Evolutionary conservation across 352 stramenopile species (phyloP).

Genomic region (Pythium dissotocum): DNA sequence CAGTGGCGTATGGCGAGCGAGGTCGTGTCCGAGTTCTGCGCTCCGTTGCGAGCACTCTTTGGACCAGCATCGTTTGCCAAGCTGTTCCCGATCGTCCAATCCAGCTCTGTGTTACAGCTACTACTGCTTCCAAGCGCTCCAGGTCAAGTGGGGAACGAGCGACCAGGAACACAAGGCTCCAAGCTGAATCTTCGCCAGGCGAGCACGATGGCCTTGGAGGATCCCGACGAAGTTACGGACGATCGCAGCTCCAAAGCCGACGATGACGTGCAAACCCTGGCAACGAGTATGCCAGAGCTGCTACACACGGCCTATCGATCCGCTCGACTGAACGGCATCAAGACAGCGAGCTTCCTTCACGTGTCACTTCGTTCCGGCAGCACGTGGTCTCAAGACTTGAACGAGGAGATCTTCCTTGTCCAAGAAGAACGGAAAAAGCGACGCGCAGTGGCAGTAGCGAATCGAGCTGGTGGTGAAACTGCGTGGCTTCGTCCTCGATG

Average conservation of each 20-base stretch:
- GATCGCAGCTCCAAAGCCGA: not conserved
- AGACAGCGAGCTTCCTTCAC: constrained; percentile 62
- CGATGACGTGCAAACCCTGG: constrained; percentile 5
- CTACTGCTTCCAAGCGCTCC: constrained; percentile 54
- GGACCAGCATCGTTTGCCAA: constrained; percentile 55
- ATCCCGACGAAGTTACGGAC: constrained; percentile 5
- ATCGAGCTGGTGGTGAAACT: constrained; percentile 19
- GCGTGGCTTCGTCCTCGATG: constrained; percentile 38
- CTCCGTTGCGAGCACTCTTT: constrained; percentile 54
- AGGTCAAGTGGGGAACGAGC: constrained; percentile 15
- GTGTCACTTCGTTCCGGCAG: constrained; percentile 41
- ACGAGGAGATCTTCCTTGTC: constrained; percentile 48
- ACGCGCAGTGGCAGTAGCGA: constrained; percentile 18
- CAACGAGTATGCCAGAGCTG: constrained; percentile 41
- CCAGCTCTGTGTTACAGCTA: constrained; percentile 66
- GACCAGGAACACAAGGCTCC: not conserved
- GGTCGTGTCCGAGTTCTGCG: constrained; percentile 66
- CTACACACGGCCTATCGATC: constrained; percentile 58
- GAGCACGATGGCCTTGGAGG: constrained; percentile 6
- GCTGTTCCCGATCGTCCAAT: constrained; percentile 53
- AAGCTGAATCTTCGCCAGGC: constrained; percentile 13
- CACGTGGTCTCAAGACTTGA: constrained; percentile 49
- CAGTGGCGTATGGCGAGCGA: constrained; percentile 79
- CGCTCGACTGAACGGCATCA: constrained; percentile 53
- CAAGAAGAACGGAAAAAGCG: constrained; percentile 53